These are phyloP conservation scores for Penicillium sclerotigenum DNA, from an alignment of 2,329 filamentous ascomycete species.

Conservation along the genomic window DNA sequence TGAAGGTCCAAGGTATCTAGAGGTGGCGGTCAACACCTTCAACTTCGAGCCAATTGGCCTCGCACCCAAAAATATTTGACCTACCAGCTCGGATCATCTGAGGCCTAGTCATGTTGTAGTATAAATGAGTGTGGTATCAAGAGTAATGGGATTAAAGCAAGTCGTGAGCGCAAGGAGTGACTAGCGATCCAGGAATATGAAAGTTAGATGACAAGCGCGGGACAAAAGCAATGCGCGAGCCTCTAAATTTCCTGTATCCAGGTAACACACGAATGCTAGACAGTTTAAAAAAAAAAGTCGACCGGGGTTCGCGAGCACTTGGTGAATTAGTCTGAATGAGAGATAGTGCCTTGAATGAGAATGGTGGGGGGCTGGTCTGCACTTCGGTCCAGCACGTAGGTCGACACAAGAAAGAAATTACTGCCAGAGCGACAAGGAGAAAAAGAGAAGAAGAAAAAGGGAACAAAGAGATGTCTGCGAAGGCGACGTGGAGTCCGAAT, in stretches of 20 bases:
- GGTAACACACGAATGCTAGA: neutral
- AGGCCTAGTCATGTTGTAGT: conserved; percentile 40
- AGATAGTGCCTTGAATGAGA: conserved; percentile 21
- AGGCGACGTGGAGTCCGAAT: conserved; percentile 9
- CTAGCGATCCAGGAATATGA: conserved; percentile 19
- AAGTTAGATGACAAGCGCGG: conserved; percentile 3
- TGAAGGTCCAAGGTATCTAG: conserved; percentile 94
- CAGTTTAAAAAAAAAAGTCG: neutral
- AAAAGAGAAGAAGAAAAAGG: conserved; percentile 15
- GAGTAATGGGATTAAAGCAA: conserved; percentile 9
- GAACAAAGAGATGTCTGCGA: conserved; percentile 7
- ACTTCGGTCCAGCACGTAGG: conserved; percentile 20
- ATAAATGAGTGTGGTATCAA: conserved; percentile 18
- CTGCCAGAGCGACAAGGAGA: conserved; percentile 30
- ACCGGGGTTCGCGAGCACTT: conserved; percentile 9
- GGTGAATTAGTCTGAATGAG: conserved; percentile 19
- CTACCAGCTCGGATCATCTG: conserved; percentile 48
- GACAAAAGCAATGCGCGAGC: conserved; percentile 9
- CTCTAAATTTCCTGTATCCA: neutral
- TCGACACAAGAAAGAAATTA: conserved; percentile 24
- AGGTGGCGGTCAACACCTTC: conserved; percentile 13
- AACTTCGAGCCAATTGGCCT: neutral
- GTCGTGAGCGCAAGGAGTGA: conserved; percentile 19
- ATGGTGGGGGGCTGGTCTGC: conserved; percentile 20
- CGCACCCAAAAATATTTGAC: conserved; percentile 9